A percentile compares a stretch with the other conserved stretches of the same genome.
Conservation (phyloP, 108 stramenopile species). For the Cyclotella kingstonii region DNA sequence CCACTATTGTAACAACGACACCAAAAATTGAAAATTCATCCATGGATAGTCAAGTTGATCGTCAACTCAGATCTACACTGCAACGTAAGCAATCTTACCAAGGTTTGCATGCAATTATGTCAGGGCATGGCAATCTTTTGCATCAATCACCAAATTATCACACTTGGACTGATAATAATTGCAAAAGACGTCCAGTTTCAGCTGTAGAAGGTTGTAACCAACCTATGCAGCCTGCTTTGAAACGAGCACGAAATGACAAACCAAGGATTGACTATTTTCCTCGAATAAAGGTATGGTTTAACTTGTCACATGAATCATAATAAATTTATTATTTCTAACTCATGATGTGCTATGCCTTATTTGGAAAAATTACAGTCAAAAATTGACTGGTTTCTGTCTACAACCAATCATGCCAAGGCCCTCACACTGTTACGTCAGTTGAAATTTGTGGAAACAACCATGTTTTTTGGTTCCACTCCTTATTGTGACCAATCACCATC, state of each 20-base stretch:
- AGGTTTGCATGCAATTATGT: conserved; percentile 27
- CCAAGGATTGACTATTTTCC: conserved; percentile 78
- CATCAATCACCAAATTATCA: conserved; percentile 20
- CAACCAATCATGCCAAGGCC: conserved; percentile 56
- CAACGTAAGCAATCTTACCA: conserved; percentile 81
- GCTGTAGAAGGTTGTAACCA: conserved; percentile 44
- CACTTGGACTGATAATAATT: conserved; percentile 21
- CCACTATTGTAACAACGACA: conserved; percentile 7
- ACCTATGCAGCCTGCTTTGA: conserved; percentile 54
- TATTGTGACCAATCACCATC: conserved; percentile 46
- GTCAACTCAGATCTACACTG: conserved; percentile 22
- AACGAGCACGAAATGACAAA: conserved; percentile 65
- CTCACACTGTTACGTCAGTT: conserved; percentile 68
- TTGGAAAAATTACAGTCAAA: too few relatives aligned
- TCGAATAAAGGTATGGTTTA: conserved; percentile 49
- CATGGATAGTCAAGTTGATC: background rate
- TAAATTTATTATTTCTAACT: background rate
- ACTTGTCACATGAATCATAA: background rate
- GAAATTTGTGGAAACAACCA: conserved; percentile 66
- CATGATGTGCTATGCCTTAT: background rate
- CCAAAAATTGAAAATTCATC: background rate
- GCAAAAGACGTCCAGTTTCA: conserved; percentile 51
- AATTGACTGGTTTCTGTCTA: conserved; percentile 53
- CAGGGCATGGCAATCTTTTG: conserved; percentile 1
- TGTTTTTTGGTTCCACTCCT: conserved; percentile 58